Conservation (phyloP, 768 basidiomycete genomes). For the Lepiota venenata region DNA sequence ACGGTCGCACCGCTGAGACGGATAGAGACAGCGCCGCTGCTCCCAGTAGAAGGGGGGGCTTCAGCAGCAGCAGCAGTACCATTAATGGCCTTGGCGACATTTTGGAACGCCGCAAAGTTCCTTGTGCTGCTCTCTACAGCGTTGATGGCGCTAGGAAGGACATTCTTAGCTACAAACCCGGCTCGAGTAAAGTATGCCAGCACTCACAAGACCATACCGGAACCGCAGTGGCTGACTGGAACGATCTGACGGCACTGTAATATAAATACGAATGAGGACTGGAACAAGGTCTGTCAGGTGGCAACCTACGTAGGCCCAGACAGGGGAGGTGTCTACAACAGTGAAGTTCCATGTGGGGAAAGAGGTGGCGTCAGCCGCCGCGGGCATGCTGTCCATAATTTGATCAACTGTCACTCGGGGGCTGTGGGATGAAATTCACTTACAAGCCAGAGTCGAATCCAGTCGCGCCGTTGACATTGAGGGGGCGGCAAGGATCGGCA, state of each 20-base stretch:
- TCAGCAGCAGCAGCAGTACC: conserved; percentile 41
- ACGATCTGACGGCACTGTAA: conserved; percentile 37
- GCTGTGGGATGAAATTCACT: conserved; percentile 16
- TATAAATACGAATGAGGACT: neutral
- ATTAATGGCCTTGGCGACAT: conserved; percentile 50
- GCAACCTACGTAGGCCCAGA: conserved; percentile 51
- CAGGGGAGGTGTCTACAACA: conserved; percentile 53
- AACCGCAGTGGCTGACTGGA: conserved; percentile 42
- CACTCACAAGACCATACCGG: conserved; percentile 53
- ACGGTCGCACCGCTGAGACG: conserved; percentile 30
- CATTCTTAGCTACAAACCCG: neutral
- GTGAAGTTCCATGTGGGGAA: conserved; percentile 57
- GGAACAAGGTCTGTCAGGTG: neutral
- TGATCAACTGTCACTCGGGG: neutral
- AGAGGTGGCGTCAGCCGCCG: conserved; percentile 36
- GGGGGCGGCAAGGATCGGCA: conserved; percentile 50
- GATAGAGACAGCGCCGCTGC: conserved; percentile 30
- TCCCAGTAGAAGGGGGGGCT: conserved; percentile 21
- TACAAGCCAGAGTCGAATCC: conserved; percentile 62
- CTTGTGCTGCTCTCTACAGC: conserved; percentile 43
- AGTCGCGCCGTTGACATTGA: conserved; percentile 34
- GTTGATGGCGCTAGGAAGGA: conserved; percentile 47
- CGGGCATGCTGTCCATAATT: conserved; percentile 29
- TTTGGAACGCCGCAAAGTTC: conserved; percentile 56
- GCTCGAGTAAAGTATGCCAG: neutral